These are phyloP conservation scores for Mentha longifolia DNA, from an alignment of 257 asterid species.

Conservation along the genomic window DNA sequence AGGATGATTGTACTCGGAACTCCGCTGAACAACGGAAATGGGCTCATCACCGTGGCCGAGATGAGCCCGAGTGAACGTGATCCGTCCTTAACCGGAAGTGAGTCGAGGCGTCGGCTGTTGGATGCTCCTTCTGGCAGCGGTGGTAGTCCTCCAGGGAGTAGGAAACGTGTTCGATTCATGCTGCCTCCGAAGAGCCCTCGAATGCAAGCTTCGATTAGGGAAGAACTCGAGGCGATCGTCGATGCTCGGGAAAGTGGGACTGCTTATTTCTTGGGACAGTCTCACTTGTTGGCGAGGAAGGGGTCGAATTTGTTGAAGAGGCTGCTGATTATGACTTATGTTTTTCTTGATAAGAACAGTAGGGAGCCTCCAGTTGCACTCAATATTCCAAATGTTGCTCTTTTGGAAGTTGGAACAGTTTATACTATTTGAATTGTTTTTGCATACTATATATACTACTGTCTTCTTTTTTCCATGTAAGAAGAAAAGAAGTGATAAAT, in stretches of 20 bases:
- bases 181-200: constrained; percentile 68
- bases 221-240: constrained; percentile 72
- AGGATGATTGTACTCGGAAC: constrained; percentile 72
- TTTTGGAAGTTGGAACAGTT: constrained; percentile 80
- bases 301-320: constrained; percentile 75
- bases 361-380: constrained; percentile 80
- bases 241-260: constrained; percentile 89
- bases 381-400: constrained; percentile 87
- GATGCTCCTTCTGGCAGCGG: constrained; percentile 37
- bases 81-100: constrained; percentile 28
- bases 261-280: constrained; percentile 82
- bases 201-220: constrained; percentile 52
- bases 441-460: neutral
- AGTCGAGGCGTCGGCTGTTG: constrained; percentile 37
- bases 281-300: constrained; percentile 62
- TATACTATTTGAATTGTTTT: constrained; percentile 53
- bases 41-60: constrained; percentile 51
- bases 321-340: constrained; percentile 55
- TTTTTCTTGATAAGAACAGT: constrained; percentile 74
- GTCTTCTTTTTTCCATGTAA: too few relatives aligned
- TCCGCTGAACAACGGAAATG: constrained; percentile 50
- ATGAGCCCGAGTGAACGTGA: constrained; percentile 18
- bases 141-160: constrained; percentile 23
- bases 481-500: neutral
- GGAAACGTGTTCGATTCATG: constrained; percentile 65